phyloP scores from a whole-genome alignment of 192 early-diverging fungal species.

The Oehlia diaphana region DNA sequence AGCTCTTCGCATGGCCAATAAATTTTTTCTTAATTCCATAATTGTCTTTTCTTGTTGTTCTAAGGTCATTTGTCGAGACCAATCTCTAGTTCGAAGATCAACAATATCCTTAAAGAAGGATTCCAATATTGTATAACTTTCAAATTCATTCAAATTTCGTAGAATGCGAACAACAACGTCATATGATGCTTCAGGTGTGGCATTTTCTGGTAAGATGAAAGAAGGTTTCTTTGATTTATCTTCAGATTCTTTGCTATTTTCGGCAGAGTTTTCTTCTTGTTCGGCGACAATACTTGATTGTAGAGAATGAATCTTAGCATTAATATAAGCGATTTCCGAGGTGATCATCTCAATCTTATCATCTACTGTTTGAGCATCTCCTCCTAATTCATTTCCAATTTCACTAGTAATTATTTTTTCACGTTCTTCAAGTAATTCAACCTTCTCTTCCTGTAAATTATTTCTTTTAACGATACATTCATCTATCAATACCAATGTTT shows the following conservation, averaged over 20 bases:
- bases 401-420: constrained; percentile 38
- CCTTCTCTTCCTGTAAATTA: constrained; percentile 47
- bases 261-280: constrained; percentile 1
- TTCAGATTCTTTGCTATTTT: constrained; percentile 31
- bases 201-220: too few relatives aligned
- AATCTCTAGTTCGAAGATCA: constrained; percentile 47
- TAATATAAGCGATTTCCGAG: constrained; percentile 57
- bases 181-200: too few relatives aligned
- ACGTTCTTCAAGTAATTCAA: constrained; percentile 50
- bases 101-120: constrained; percentile 59
- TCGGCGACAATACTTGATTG: constrained; percentile 31
- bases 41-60: constrained; percentile 52
- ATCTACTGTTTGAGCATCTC: constrained; percentile 42
- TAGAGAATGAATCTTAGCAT: constrained; percentile 50
- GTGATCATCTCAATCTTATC: constrained; percentile 57
- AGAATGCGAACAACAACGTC: too few relatives aligned
- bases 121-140: constrained; percentile 51
- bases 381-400: constrained; percentile 31
- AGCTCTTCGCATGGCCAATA: constrained; percentile 60
- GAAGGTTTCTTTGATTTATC: too few relatives aligned
- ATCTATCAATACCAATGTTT: constrained; percentile 54
- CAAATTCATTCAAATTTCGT: constrained; percentile 48
- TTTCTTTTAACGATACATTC: constrained; percentile 52
- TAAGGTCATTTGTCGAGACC: constrained; percentile 43
- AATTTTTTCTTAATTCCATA: constrained; percentile 49